phyloP scores from a whole-genome alignment of 2,329 filamentous ascomycete genomes.

The Xylaria sp. region DNA sequence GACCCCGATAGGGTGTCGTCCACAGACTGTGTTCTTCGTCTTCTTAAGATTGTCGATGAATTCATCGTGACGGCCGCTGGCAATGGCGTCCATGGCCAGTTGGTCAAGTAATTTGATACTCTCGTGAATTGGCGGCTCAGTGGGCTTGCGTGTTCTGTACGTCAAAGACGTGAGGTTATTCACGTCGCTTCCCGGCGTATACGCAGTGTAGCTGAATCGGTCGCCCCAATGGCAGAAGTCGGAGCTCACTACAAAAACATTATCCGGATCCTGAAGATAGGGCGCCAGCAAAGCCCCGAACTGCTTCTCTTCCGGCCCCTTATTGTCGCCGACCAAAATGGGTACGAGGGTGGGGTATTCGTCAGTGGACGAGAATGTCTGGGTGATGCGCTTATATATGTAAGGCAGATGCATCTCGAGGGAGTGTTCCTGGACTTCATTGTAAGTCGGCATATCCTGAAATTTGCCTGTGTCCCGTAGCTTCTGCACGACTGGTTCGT shows the following conservation, averaged over 20 bases:
- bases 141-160: slow-evolving; percentile 50
- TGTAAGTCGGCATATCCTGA: slow-evolving; percentile 69
- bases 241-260: slow-evolving; percentile 88
- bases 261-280: slow-evolving; percentile 79
- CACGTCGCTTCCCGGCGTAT: slow-evolving; percentile 61
- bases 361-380: slow-evolving; percentile 60
- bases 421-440: slow-evolving; percentile 88
- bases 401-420: slow-evolving; percentile 97
- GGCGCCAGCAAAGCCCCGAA: slow-evolving; percentile 79
- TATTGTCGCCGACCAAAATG: slow-evolving; percentile 84
- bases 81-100: slow-evolving; percentile 84
- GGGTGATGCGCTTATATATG: slow-evolving; percentile 79
- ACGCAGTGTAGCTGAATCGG: slow-evolving; percentile 85
- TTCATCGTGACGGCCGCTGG: slow-evolving; percentile 74
- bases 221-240: slow-evolving; percentile 98
- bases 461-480: slow-evolving; percentile 66
- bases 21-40: slow-evolving; percentile 93
- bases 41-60: slow-evolving; percentile 76
- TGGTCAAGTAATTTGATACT: slow-evolving; percentile 85
- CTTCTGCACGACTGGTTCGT: slow-evolving; percentile 64
- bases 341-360: slow-evolving; percentile 82
- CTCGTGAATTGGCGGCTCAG: slow-evolving; percentile 75
- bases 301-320: slow-evolving; percentile 70
- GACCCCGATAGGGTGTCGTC: slow-evolving; percentile 92
- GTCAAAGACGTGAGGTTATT: slow-evolving; percentile 55